Base-by-base conservation (phyloP, 306 rosid genomes). In the Dryas drummondii region DNA sequence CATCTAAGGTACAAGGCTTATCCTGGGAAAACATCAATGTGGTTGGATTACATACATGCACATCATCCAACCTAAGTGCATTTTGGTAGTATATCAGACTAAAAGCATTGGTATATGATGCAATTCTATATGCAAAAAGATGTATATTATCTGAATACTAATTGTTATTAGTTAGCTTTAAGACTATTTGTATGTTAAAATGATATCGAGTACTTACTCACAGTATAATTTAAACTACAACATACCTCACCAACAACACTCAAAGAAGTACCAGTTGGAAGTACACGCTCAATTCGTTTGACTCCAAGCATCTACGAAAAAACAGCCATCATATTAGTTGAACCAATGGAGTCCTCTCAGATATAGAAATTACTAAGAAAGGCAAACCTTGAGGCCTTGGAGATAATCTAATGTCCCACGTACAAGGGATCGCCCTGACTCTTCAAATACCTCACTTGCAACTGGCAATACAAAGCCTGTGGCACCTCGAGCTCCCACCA, bases 371-470 rank as follows among this genome's bases (percentile, higher is more conserved):
- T 45, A 73, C 40, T 45, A 65, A 79, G 70, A 41, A 55, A 82
- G 66, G 42, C 76, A 79, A 45, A 87, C 99, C 98, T 92, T 94
- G 74, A 94, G 96, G 82, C 99, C 99, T 83, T 94, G 99, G 52
- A 94, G 96, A 92, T 94, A 94, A 84, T 94, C 98, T 70, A 92
- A 85, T 51, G 99, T 94, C 80, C 99, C 97, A 49, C 99, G 99
- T 55, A 89, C 97, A 73, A 92, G 96, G 80, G 98, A 89, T 27
- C 97, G 87, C 26, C 97, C 98, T 13, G 99, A 94, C 87, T 92
- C 99, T 85, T 92, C 98, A 86, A 94, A 94, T 67, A 83, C 92
- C 84, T 94, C 99, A 76, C 92, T 90, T 44, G 85, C 92, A 79
- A 92, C 91, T 27, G 99, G 99, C 66, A 94, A 81, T 70, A 65